Conservation (phyloP, 768 basidiomycete species). For the Phallus indusiatus region DNA sequence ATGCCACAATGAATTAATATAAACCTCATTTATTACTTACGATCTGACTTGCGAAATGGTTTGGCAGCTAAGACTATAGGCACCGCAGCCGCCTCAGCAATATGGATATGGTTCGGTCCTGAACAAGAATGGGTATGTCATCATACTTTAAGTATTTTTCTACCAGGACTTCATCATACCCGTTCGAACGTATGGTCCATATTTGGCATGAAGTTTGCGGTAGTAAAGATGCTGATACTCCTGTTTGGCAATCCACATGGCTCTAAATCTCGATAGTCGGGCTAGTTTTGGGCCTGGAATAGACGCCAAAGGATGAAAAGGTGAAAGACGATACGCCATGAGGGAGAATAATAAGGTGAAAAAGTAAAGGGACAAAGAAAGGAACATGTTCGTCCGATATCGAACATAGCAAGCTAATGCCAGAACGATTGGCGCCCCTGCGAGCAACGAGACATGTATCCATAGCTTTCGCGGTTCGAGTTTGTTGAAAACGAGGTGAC, state of each 20-base stretch:
- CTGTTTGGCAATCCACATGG: constrained; percentile 12
- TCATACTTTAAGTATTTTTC: neutral
- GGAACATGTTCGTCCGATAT: neutral
- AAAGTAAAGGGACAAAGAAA: constrained; percentile 18
- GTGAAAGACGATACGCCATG: constrained; percentile 26
- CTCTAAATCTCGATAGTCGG: constrained; percentile 22
- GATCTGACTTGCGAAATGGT: neutral
- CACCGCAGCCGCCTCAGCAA: neutral
- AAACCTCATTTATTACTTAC: neutral
- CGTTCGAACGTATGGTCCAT: constrained; percentile 29
- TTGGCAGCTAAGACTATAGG: neutral
- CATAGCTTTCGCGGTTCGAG: neutral
- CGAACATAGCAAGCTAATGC: neutral
- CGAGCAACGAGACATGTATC: neutral
- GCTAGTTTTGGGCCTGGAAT: constrained; percentile 26
- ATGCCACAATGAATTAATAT: neutral
- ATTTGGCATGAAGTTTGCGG: constrained; percentile 25
- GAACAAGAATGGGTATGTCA: neutral
- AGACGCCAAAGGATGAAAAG: constrained; percentile 28
- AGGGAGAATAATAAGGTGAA: constrained; percentile 23
- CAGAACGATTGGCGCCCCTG: neutral
- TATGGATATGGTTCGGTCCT: constrained; percentile 1
- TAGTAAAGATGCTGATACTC: constrained; percentile 23
- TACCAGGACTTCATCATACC: constrained; percentile 19
- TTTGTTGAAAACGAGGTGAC: neutral